Conservation (phyloP, 106 monocot species). For the Acorus calamus region DNA sequence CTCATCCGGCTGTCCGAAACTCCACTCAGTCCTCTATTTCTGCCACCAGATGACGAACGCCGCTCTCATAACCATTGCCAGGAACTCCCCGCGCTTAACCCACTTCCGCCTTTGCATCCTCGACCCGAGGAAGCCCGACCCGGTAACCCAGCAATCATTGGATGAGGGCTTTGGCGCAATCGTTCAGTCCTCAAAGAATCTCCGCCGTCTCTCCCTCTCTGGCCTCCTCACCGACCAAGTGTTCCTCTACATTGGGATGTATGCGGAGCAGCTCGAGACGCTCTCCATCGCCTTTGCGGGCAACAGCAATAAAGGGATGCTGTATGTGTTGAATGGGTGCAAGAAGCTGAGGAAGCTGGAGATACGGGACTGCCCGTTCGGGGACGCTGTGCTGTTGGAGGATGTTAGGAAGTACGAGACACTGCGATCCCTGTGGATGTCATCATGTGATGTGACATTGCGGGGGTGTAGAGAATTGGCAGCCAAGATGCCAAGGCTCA, state of each 20-base stretch:
- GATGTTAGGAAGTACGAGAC: conserved; percentile 28
- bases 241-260: conserved; percentile 34
- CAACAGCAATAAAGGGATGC: conserved; percentile 28
- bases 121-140: conserved; percentile 25
- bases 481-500: conserved; percentile 31
- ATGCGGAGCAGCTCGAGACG: conserved; percentile 35
- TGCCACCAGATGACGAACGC: conserved; percentile 40
- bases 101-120: conserved; percentile 30
- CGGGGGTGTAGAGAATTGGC: conserved; percentile 36
- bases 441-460: conserved; percentile 39
- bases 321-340: conserved; percentile 29
- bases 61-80: conserved; percentile 22
- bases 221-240: conserved; percentile 32
- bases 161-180: conserved; percentile 45
- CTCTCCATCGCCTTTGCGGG: conserved; percentile 42
- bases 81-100: conserved; percentile 24
- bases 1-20: conserved; percentile 23
- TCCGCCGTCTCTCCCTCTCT: conserved; percentile 23
- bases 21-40: conserved; percentile 29
- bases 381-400: conserved; percentile 24
- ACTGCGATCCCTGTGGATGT: conserved; percentile 76
- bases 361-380: conserved; percentile 35
- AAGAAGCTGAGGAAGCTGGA: conserved; percentile 32
- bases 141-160: conserved; percentile 12
- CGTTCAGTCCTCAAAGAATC: conserved; percentile 20